These are phyloP conservation scores for Penicillium sp. DNA, from an alignment of 2,329 filamentous ascomycete genomes.

Conservation along the genomic window DNA sequence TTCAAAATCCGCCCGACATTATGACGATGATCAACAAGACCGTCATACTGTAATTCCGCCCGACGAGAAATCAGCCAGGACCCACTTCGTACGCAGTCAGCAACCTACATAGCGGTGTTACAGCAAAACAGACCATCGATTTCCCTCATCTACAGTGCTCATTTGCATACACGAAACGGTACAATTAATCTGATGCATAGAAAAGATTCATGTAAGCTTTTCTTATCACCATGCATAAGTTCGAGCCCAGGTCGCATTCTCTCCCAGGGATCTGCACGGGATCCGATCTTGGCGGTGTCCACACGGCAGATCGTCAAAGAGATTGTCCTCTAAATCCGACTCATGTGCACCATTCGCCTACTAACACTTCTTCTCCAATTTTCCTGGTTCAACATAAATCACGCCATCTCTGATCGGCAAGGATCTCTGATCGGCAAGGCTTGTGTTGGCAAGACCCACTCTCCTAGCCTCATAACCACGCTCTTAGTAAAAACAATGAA, in stretches of 20 bases:
- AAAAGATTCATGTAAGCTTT: background rate
- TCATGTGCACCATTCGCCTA: slow-evolving; percentile 17
- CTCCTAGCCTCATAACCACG: no score
- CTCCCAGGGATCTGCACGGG: slow-evolving; percentile 32
- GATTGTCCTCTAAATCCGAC: slow-evolving; percentile 30
- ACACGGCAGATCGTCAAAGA: slow-evolving; percentile 40
- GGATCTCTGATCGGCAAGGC: no score
- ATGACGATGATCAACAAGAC: background rate
- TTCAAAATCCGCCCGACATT: background rate
- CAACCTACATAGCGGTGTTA: background rate
- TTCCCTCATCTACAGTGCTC: background rate
- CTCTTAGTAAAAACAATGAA: no score
- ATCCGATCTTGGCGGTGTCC: slow-evolving; percentile 35
- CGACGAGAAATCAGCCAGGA: background rate
- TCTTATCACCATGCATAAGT: background rate
- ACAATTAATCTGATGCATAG: background rate
- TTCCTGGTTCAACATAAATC: no score
- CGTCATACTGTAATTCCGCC: slow-evolving; percentile 1
- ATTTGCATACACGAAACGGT: background rate
- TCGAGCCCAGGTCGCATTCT: background rate
- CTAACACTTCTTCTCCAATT: no score
- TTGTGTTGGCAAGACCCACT: no score
- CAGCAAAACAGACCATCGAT: background rate
- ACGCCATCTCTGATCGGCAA: no score
- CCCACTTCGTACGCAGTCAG: background rate